Base-by-base conservation (phyloP, 257 asterid genomes). In the Solanum peruvianum region DNA sequence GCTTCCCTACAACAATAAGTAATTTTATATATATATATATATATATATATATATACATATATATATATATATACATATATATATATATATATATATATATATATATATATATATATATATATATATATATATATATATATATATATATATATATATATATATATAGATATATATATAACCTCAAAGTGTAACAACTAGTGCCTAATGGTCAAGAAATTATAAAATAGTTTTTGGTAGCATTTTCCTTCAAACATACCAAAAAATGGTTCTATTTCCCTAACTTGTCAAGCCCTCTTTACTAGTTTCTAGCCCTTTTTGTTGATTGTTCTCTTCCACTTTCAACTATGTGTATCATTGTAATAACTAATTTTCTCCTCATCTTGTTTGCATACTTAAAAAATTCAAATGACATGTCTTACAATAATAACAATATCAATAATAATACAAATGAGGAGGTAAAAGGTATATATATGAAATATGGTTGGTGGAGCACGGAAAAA, bases 401-500 rank as follows among this genome's bases (percentile, higher is more conserved):
- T 60, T 75, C 86, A 41, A 66, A 41, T 60, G 86, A 83, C 37
- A 60, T 83, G 75, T 83, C 35, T 5, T 23, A 60, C 14, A 29
- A 60, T 56, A 9, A 58, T 64, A 39, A 73, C n/a, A 20, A 52
- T 12, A 82, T 11, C 49, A 60, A 41, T 20, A 35, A 25, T 21
- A 10, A 56, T 21, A n/a, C 15, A 4, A 56, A 83, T 11, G 75
- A 58, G 49, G 86, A 89, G 84, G 92, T 93, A 87, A 82, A 89
- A 11, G 90, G 90, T 72, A 92, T 92, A 87, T 3, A 3, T 94
- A 93, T 37, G 93, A 94, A 25, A 88, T 92, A 11, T 95, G 96
- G 98, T 71, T 87, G 6, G 93, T 88, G 66, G 93, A 86, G 67
- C 97, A 95, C 11, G 90, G 90, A 2, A 95, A 92, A 90, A 67